phyloP scores from a whole-genome alignment of 495 filamentous ascomycete genomes.

The Penicillium verhagenii region DNA sequence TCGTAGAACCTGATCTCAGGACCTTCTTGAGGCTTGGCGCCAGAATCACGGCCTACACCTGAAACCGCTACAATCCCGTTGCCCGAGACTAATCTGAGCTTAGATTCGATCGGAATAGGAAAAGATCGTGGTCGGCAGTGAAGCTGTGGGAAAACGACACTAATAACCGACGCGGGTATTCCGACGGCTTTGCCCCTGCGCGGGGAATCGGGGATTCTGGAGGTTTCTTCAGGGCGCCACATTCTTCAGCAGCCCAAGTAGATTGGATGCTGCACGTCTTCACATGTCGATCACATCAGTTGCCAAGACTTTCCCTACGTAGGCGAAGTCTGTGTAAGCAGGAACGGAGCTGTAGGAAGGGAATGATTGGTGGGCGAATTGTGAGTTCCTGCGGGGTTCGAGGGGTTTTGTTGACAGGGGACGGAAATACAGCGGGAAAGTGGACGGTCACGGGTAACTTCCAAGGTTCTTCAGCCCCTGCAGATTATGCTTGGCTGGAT shows the following conservation, averaged over 20 bases:
- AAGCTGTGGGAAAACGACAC: not conserved
- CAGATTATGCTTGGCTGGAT: not conserved
- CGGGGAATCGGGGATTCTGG: constrained; percentile 4
- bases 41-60: not conserved
- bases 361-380: constrained; percentile 13
- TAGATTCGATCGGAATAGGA: not conserved
- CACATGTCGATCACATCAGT: constrained; percentile 9
- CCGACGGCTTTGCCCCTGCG: constrained; percentile 15
- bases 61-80: not conserved
- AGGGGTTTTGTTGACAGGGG: constrained; percentile 16
- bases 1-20: not conserved
- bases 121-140: not conserved
- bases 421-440: constrained; percentile 22
- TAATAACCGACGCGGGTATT: constrained; percentile 15
- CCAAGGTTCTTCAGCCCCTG: not conserved
- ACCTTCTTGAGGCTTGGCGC: not conserved
- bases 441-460: not conserved
- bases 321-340: constrained; percentile 4
- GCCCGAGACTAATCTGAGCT: not conserved
- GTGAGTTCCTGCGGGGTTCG: not conserved
- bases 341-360: not conserved
- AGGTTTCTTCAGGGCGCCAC: constrained; percentile 17
- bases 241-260: not conserved
- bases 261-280: not conserved
- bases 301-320: constrained; percentile 11